Evolutionary conservation across 2,329 filamentous ascomycete species (phyloP).

Genomic region (Verticillium nonalfalfae): DNA sequence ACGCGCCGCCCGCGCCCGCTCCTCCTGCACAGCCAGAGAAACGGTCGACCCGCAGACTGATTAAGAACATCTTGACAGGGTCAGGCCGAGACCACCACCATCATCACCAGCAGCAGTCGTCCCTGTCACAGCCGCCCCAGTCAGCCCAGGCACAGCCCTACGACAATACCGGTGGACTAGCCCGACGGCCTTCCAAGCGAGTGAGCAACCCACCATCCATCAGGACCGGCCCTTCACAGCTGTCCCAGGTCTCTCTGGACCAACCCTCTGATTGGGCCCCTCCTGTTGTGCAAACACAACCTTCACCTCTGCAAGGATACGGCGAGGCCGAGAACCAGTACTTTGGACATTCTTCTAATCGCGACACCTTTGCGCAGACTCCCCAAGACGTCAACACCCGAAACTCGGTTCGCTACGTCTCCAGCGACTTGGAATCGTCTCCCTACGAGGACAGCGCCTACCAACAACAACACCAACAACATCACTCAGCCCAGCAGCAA

Average conservation of each 20-base stretch:
- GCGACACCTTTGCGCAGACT: constrained; percentile 30
- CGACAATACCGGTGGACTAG: constrained; percentile 42
- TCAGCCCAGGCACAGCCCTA: constrained; percentile 20
- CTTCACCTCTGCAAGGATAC: constrained; percentile 38
- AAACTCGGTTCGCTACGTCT: constrained; percentile 42
- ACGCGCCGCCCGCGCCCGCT: constrained; percentile 13
- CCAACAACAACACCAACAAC: constrained; percentile 29
- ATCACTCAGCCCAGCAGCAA: constrained; percentile 14
- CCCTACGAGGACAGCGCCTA: constrained; percentile 40
- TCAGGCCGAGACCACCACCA: constrained; percentile 21
- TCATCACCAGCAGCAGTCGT: constrained; percentile 20
- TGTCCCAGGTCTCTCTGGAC: constrained; percentile 29
- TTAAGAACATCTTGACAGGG: constrained; percentile 47
- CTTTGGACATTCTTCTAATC: constrained; percentile 28
- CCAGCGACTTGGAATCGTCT: constrained; percentile 34
- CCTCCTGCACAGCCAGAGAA: constrained; percentile 23
- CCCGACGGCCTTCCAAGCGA: constrained; percentile 51
- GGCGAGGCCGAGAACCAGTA: constrained; percentile 31
- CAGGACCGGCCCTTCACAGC: constrained; percentile 31
- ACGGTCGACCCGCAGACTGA: constrained; percentile 45
- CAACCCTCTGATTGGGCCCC: constrained; percentile 26
- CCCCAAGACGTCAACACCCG: constrained; percentile 27
- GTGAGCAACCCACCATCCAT: constrained; percentile 41
- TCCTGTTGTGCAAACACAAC: constrained; percentile 23
- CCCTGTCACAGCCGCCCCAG: constrained; percentile 17